Evolutionary conservation across 257 asterid genomes (phyloP).

Genomic region (Primulina huaijiensis): DNA sequence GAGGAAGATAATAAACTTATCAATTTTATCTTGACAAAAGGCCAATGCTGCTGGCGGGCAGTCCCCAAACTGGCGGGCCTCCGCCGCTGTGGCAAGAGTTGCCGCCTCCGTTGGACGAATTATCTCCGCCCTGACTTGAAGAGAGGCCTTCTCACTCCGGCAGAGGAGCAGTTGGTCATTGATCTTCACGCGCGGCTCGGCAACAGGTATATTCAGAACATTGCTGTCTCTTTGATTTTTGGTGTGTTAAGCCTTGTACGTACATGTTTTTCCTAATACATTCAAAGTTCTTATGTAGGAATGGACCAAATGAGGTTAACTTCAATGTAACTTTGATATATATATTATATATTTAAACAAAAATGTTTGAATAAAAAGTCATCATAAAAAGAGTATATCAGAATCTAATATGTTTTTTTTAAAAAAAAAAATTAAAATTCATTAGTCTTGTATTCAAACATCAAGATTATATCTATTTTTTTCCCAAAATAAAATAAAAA

Average conservation of each 20-base stretch:
- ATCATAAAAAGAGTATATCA: too few species aligned
- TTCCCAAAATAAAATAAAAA: too few species aligned
- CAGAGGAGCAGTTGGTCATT: constrained; percentile 84
- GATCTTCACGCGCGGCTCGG: constrained; percentile 95
- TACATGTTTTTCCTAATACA: too few species aligned
- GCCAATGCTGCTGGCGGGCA: constrained; percentile 98
- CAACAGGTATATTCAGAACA: constrained; percentile 45
- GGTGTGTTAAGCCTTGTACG: background rate
- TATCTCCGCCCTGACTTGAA: constrained; percentile 97
- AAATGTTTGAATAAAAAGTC: too few species aligned
- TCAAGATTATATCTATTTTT: too few species aligned
- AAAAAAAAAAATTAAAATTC: too few species aligned
- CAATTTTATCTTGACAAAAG: constrained; percentile 72
- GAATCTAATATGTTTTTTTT: too few species aligned
- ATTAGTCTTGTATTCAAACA: too few species aligned
- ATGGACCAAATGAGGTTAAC: too few species aligned
- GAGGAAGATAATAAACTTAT: constrained; percentile 93
- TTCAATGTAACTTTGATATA: too few species aligned
- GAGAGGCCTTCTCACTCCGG: constrained; percentile 81
- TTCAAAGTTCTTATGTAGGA: too few species aligned
- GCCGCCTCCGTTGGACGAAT: constrained; percentile 95
- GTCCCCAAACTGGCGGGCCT: constrained; percentile 98
- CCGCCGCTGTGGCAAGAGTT: constrained; percentile 95
- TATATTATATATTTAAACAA: too few species aligned
- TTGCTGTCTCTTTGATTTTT: background rate